Base-by-base conservation (phyloP, 2,329 filamentous ascomycete species). In the Colletotrichum spinosum region DNA sequence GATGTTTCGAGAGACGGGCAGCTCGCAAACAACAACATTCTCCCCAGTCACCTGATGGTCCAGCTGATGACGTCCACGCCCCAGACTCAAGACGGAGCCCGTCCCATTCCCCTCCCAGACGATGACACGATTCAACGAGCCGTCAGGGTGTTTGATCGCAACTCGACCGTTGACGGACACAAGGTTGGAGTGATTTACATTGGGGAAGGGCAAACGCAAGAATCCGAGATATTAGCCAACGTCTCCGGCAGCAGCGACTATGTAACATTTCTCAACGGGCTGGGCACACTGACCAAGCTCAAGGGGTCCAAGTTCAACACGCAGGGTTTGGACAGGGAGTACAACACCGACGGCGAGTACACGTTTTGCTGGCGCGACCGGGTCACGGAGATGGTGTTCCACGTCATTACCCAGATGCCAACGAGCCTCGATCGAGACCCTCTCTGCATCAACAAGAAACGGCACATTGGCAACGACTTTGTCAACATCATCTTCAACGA, bases 401-500 rank as follows among this genome's bases (percentile, higher is more conserved):
- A 98, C 75, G 90, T 98, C 59, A 93, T 92, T 6, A 99, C 95
- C 4, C 94, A 98, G 84, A 99, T 99, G 96, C 96, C 96, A 1
- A 97, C 93, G 9, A 87, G 97, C 73, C 81, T 90, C 12, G 88
- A 93, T 58, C 85, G 88, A 37, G 94, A 97, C 71, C 87, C 91
- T 9, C 85, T 88, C 67, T 93, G 91, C 73, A 89, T 90, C 67
- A 86, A 88, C 76, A 99, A 99, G 82, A 99, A 99, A 79, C 86
- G 90, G 3, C 97, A 98, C 74, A 96, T 98, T 67, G 96, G 96
- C 63, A 99, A 99, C 74, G 96, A 98, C 77, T 97, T 93, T 76
- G 96, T 99, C 74, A 98, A 97, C 75, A 97, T 99, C 71, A 91
- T 99, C 63, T 99, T 97, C 84, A 99, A 99, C 76, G 93, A 97